These are phyloP conservation scores for Boletus reticulatus DNA, from an alignment of 768 basidiomycete species.

Conservation along the genomic window DNA sequence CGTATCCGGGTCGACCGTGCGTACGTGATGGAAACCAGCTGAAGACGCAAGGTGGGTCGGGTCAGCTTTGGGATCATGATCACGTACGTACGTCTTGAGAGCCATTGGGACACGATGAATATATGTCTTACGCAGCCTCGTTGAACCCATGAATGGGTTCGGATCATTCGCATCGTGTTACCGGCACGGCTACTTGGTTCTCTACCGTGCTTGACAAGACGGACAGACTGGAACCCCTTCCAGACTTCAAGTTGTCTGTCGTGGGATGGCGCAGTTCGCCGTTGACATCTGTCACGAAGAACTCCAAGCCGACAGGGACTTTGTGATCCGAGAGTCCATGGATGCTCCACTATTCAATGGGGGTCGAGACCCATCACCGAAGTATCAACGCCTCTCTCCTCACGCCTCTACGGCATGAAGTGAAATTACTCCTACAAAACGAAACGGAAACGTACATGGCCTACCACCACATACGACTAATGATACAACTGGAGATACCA, in stretches of 20 bases:
- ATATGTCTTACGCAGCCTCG: neutral
- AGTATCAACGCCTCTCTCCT: neutral
- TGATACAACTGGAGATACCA: conserved; percentile 23
- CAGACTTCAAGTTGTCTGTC: too few species aligned
- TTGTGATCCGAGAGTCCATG: conserved; percentile 1
- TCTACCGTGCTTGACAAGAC: too few species aligned
- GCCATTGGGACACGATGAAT: neutral
- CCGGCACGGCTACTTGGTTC: too few species aligned
- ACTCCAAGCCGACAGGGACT: neutral
- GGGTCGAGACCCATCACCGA: conserved; percentile 10
- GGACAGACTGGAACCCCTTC: too few species aligned
- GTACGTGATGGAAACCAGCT: neutral
- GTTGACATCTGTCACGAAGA: neutral
- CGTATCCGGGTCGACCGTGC: too few species aligned
- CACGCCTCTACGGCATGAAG: neutral
- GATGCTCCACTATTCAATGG: conserved; percentile 7
- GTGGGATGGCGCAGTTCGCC: too few species aligned
- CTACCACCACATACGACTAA: conserved; percentile 13
- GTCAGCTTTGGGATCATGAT: too few species aligned
- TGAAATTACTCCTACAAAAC: conserved; percentile 2
- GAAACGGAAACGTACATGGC: conserved; percentile 13
- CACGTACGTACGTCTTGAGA: conserved; percentile 1
- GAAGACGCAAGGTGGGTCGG: conserved; percentile 5
- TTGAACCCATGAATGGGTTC: neutral
- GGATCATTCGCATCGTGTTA: too few species aligned